A percentile compares a stretch with the other conserved stretches of the same genome.
Evolutionary conservation across 495 filamentous ascomycete genomes (phyloP).

Genomic region (Diplogelasinospora grovesii): DNA sequence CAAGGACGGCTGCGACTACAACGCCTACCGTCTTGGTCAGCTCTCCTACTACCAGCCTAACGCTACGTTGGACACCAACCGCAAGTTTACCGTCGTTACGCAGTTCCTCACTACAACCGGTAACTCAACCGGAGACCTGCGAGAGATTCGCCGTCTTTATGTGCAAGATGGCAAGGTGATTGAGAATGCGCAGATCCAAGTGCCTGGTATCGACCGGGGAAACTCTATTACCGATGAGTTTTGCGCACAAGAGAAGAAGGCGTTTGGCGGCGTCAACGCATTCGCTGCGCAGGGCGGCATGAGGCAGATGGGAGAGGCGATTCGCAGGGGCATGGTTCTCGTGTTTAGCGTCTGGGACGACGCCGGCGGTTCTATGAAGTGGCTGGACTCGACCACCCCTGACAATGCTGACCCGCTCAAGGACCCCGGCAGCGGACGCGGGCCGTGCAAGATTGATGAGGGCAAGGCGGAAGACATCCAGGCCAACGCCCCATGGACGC

Average conservation of each 20-base stretch:
- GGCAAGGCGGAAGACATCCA: conserved; percentile 49
- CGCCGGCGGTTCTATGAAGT: conserved; percentile 57
- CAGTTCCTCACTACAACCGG: conserved; percentile 62
- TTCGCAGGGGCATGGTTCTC: conserved; percentile 56
- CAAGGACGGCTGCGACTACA: conserved; percentile 29
- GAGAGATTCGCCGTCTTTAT: conserved; percentile 58
- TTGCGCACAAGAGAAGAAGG: conserved; percentile 13
- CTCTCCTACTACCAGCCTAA: conserved; percentile 47
- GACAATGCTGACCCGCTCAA: conserved; percentile 5
- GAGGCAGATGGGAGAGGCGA: conserved; percentile 47
- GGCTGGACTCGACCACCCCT: conserved; percentile 43
- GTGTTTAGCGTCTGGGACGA: conserved; percentile 61
- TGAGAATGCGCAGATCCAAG: conserved; percentile 13
- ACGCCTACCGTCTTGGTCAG: conserved; percentile 50
- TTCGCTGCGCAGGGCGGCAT: conserved; percentile 43
- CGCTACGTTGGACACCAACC: conserved; percentile 49
- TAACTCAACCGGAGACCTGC: conserved; percentile 36
- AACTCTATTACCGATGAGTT: conserved; percentile 4
- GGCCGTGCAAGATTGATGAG: conserved; percentile 50
- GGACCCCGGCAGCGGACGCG: conserved; percentile 45
- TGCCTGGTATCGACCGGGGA: not conserved
- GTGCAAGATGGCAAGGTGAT: conserved; percentile 56
- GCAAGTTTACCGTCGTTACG: conserved; percentile 59
- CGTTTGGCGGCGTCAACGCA: conserved; percentile 12
- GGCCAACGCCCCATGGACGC: conserved; percentile 37